Percentiles rank a stretch among this genome's conserved stretches.
Conservation (phyloP, 305 asterid species). For the Plantago lanceolata region DNA sequence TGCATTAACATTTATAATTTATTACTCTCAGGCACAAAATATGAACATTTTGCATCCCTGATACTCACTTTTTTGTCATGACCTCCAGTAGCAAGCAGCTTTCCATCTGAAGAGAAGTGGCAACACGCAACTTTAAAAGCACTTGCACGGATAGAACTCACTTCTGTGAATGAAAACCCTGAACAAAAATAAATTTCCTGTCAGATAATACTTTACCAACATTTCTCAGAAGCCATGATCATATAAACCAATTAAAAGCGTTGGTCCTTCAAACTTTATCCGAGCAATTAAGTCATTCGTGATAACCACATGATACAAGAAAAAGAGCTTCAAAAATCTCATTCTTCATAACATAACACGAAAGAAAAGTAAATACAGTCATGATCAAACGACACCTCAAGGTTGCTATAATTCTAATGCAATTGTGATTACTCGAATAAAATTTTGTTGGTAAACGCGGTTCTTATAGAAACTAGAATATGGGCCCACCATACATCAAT, state of each 20-base stretch:
- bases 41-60: slow-evolving; percentile 12
- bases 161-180: slow-evolving; percentile 80
- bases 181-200: slow-evolving; percentile 15
- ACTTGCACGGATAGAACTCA: slow-evolving; percentile 69
- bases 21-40: background rate
- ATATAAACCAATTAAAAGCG: background rate
- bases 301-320: no score
- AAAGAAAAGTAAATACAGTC: no score
- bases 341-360: no score
- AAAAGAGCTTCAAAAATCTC: no score
- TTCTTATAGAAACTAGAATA: no score
- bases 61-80: slow-evolving; percentile 85
- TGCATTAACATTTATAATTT: background rate
- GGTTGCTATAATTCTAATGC: no score
- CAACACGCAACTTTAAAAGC: slow-evolving; percentile 76
- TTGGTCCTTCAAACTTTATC: no score
- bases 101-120: slow-evolving; percentile 96
- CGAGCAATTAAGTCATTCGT: no score
- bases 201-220: background rate
- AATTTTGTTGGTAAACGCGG: no score
- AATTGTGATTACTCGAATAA: no score
- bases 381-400: no score
- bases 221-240: background rate
- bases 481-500: no score
- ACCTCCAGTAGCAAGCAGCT: slow-evolving; percentile 90